These are phyloP conservation scores for Vitis hybrid DNA, from an alignment of 177 flowering plant species.

Conservation along the genomic window DNA sequence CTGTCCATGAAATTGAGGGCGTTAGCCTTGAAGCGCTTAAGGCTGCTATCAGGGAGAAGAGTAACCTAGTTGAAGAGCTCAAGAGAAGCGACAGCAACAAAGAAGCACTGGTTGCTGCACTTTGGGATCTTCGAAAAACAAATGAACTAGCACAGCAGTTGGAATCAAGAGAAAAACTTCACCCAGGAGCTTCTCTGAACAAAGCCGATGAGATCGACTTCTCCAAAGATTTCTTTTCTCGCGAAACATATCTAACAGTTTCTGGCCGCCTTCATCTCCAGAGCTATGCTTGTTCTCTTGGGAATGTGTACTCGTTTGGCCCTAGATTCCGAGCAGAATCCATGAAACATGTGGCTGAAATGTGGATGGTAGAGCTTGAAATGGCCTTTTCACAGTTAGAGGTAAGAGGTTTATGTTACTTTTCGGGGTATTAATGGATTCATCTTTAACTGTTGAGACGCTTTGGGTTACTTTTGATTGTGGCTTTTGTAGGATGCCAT, in stretches of 20 bases:
- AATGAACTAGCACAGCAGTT: conserved; percentile 57
- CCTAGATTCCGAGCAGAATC: conserved; percentile 74
- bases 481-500: conserved; percentile 61
- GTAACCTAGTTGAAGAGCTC: conserved; percentile 57
- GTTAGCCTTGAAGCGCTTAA: conserved; percentile 51
- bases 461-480: too few relatives aligned
- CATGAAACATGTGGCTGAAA: conserved; percentile 62
- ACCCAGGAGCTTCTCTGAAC: conserved; percentile 13
- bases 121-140: conserved; percentile 70
- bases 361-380: conserved; percentile 80
- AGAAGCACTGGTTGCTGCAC: conserved; percentile 71
- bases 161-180: conserved; percentile 56
- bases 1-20: conserved; percentile 19
- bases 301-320: conserved; percentile 84
- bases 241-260: conserved; percentile 48
- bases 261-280: conserved; percentile 80
- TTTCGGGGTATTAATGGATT: not conserved
- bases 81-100: conserved; percentile 76
- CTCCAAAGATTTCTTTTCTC: conserved; percentile 57
- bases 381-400: conserved; percentile 82
- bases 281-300: conserved; percentile 86
- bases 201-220: conserved; percentile 26
- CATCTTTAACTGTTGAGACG: not conserved
- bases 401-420: conserved; percentile 34
- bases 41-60: conserved; percentile 70